Conservation (phyloP, 2,329 filamentous ascomycete species). For the Neophaeococcomyces mojaviensis region DNA sequence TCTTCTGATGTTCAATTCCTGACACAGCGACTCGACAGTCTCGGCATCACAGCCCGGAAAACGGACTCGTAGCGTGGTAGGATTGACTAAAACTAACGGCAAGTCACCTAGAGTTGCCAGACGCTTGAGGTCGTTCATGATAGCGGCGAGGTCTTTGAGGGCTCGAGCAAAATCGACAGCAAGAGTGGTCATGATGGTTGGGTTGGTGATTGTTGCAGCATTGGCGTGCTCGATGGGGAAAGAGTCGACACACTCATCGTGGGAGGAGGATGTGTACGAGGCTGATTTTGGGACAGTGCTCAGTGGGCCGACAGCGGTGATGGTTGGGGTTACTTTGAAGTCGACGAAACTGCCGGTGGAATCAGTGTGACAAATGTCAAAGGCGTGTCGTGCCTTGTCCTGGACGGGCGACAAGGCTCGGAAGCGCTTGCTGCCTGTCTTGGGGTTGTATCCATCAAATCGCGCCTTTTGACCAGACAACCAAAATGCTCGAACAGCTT, state of each 20-base stretch:
- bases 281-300: conserved; percentile 29
- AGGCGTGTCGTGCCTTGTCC: conserved; percentile 62
- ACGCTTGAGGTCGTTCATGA: conserved; percentile 73
- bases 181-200: conserved; percentile 76
- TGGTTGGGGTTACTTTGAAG: conserved; percentile 78
- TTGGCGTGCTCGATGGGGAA: conserved; percentile 23
- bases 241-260: conserved; percentile 23
- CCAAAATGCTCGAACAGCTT: conserved; percentile 84
- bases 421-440: conserved; percentile 68
- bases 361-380: conserved; percentile 42
- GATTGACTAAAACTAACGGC: conserved; percentile 64
- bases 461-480: conserved; percentile 83
- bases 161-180: conserved; percentile 82
- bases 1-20: conserved; percentile 75
- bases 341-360: conserved; percentile 76
- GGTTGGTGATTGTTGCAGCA: conserved; percentile 63
- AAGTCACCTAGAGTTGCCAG: conserved; percentile 74
- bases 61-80: conserved; percentile 65
- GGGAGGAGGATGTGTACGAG: conserved; percentile 20
- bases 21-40: conserved; percentile 73
- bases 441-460: conserved; percentile 67
- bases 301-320: conserved; percentile 77
- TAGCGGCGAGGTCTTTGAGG: conserved; percentile 70
- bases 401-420: conserved; percentile 67
- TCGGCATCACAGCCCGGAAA: conserved; percentile 86